Base-by-base conservation (phyloP, 2,329 filamentous ascomycete genomes). In the Fusarium sp. region DNA sequence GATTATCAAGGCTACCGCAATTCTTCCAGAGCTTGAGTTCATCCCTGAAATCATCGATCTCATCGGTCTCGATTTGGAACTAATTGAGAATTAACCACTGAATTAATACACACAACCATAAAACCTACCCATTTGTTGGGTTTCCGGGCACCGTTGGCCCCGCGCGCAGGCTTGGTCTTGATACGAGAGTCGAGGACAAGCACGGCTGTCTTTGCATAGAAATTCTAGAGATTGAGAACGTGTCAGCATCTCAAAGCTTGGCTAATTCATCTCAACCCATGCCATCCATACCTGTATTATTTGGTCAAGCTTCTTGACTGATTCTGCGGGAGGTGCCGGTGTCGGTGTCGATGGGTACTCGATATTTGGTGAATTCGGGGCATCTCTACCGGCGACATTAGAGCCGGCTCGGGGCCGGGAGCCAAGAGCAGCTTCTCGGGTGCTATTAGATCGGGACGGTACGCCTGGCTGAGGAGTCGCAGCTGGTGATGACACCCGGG, bases 21-120 rank as follows among this genome's bases (percentile, higher is more conserved):
- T 83, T 87, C 78, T 90, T 95, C 94, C 94, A 99, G 59, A 88
- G 84, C 72, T 87, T 86, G 66, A 98, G 86, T 68, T 96, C 92
- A 69, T 96, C 91, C 73, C 87, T 85, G 75, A 97, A 94, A 63
- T 92, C 89, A 75, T 97, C 93, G 67, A 95, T 95, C 73, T 99
- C 96, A 73, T 97, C 92, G 44, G 97, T 90, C 71, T 97, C 92
- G 71, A 97, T 89, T 82, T 97, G 96, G 81, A 97, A 99, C 96
- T 98, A 75, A 45, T 49, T 32, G 3, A 41, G 32, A 37, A 60
- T 72, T 39, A 75, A 73, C 46, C 23, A 43, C 33, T 53, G 32
- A 19, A 27, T 4, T 17, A 37, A 19, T 20, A 23, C 5, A 25
- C 33, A 14, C 45, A 43, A 20, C 35, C 43, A 55, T 27, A 17